Base-by-base conservation (phyloP, 306 rosid species). In the Cicer yamashitae region DNA sequence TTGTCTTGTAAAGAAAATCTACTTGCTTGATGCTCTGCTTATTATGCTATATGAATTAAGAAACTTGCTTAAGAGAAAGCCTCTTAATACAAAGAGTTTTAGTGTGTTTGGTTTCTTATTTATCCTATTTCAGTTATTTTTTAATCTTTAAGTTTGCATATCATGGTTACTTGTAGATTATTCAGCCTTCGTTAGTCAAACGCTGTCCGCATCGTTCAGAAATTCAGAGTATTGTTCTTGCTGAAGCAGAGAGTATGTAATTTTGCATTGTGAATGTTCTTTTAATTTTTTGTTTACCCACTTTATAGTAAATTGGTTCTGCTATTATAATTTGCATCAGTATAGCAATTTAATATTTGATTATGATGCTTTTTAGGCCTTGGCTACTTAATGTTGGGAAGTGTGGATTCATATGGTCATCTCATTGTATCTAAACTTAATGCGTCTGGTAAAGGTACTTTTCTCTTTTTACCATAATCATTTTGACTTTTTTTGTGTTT, bases 121-220 rank as follows among this genome's bases (percentile, higher is more conserved):
- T 78, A 12, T 54, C 13, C 20, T 1, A 18, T 57, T 22, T 12
- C 12, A n/a, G 30, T 77, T 57, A 54, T 67, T 7, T 58, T 52
- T 62, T 83, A 50, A 20, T 77, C 9, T 59, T 58, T 57, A 11
- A 6, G 43, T 57, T 71, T 56, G 71, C 41, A 46, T 77, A 41
- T 63, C 61, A 52, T 63, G 70, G 46, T 46, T 63, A 61, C 60
- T 79, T 76, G 52, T 79, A 93, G 98, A 64, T 88, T 76, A 64
- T 75, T 79, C 64, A 83, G 67, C 84, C 94, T 57, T 86, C 54
- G 10, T 5, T 78, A 48, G 85, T 88, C 57, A 88, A 88, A 64
- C 91, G 91, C 60, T 93, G 98, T 45, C 97, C 97, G 38, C 98
- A 93, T 83, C 92, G 96, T 72, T 84, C 98, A n/a, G 98, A 93